Evolutionary conservation across 192 early-diverging fungal genomes (phyloP).

Genomic region (Podila verticillata): DNA sequence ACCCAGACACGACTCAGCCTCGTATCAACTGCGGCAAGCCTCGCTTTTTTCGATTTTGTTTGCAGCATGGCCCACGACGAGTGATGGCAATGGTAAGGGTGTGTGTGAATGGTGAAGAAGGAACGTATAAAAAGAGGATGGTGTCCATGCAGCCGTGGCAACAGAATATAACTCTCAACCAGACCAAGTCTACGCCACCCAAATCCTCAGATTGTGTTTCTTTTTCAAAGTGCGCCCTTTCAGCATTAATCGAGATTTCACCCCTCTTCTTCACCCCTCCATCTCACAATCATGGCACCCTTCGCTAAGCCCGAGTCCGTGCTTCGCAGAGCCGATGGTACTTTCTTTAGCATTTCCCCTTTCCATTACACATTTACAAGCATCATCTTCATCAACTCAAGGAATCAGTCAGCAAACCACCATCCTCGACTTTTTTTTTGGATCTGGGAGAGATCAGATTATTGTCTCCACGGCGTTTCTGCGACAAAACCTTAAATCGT

Average conservation of each 20-base stretch:
- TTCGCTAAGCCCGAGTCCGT: slow-evolving; percentile 54
- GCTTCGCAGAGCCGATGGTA: slow-evolving; percentile 56
- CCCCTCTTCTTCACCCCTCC: slow-evolving; percentile 17
- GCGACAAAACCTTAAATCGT: not conserved
- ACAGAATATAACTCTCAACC: too few species aligned
- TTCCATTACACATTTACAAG: not conserved
- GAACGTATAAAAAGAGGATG: too few species aligned
- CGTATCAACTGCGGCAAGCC: too few species aligned
- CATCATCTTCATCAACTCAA: not conserved
- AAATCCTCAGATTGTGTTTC: not conserved
- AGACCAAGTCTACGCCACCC: too few species aligned
- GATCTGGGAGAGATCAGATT: not conserved
- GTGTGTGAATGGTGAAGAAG: too few species aligned
- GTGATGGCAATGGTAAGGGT: too few species aligned
- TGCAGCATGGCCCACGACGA: too few species aligned
- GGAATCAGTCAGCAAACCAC: not conserved
- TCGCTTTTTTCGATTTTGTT: too few species aligned
- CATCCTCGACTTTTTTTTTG: not conserved
- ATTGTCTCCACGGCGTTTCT: too few species aligned
- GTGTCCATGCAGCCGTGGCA: too few species aligned
- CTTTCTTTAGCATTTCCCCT: not conserved
- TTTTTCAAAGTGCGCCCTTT: not conserved
- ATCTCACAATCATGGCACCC: slow-evolving; percentile 40
- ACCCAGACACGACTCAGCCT: too few species aligned
- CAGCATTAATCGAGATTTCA: not conserved